Conservation (phyloP, 1,139 yeast genomes). For the Zygosaccharomyces sapae region DNA sequence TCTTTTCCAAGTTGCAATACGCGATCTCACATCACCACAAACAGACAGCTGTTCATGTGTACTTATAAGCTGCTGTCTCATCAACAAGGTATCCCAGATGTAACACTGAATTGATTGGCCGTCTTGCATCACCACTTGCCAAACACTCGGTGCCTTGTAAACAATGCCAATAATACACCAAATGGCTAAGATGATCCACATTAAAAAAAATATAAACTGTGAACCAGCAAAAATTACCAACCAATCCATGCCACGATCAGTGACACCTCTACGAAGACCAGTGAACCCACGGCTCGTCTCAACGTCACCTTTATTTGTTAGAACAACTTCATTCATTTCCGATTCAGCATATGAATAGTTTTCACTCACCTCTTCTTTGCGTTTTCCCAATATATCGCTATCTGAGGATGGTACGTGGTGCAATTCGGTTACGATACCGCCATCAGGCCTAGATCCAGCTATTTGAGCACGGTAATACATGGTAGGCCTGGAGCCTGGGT, state of each 20-base stretch:
- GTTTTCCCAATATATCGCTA: not conserved
- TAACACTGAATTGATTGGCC: constrained; percentile 42
- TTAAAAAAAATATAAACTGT: constrained; percentile 27
- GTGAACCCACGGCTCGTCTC: constrained; percentile 26
- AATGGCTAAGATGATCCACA: constrained; percentile 32
- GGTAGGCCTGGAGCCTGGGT: constrained; percentile 24
- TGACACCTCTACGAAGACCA: constrained; percentile 24
- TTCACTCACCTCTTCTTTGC: constrained; percentile 3
- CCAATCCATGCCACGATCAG: constrained; percentile 24
- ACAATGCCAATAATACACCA: constrained; percentile 38
- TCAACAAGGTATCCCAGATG: constrained; percentile 40
- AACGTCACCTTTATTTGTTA: constrained; percentile 17
- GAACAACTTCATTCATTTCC: constrained; percentile 9
- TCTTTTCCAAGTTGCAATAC: constrained; percentile 29
- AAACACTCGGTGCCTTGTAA: constrained; percentile 34
- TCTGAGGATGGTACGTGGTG: not conserved
- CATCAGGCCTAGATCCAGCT: not conserved
- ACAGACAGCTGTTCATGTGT: constrained; percentile 28
- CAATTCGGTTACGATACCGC: not conserved
- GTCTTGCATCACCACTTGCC: constrained; percentile 44
- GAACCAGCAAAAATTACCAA: constrained; percentile 35
- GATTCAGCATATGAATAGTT: constrained; percentile 10
- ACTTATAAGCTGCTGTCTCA: constrained; percentile 39
- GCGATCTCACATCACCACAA: constrained; percentile 35
- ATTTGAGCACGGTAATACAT: constrained; percentile 21